These are phyloP conservation scores for Esteya vermicola DNA, from an alignment of 2,329 filamentous ascomycete genomes.

Conservation along the genomic window DNA sequence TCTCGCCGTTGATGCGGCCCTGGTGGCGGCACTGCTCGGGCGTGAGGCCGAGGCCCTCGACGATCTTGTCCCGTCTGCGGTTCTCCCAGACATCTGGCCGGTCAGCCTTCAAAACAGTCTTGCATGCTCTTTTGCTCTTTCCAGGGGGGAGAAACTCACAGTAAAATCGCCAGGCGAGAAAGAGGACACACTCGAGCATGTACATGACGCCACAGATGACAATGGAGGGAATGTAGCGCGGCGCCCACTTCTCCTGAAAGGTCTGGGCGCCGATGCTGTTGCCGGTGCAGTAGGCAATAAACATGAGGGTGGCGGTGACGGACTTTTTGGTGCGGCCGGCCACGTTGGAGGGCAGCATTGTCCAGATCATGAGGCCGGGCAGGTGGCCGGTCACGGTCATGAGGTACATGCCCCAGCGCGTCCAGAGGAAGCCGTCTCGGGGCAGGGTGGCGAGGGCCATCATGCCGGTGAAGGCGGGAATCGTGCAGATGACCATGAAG, in stretches of 20 bases:
- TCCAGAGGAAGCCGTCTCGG: conserved; percentile 14
- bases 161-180: conserved; percentile 5
- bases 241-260: conserved; percentile 6
- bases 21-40: conserved; percentile 4
- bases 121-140: no score
- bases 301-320: conserved; percentile 7
- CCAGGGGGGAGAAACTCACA: conserved; percentile 1
- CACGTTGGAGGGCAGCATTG: conserved; percentile 7
- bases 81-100: conserved; percentile 4
- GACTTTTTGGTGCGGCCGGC: conserved; percentile 9
- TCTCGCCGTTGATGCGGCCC: conserved; percentile 8
- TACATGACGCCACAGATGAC: conserved; percentile 7
- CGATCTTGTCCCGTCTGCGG: conserved; percentile 1
- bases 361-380: conserved; percentile 6
- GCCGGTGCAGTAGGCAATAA: conserved; percentile 8
- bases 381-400: conserved; percentile 11
- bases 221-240: conserved; percentile 7
- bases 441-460: conserved; percentile 17
- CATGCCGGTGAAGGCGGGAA: conserved; percentile 18
- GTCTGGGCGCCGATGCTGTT: conserved; percentile 8
- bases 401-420: conserved; percentile 19
- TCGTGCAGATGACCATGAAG: conserved; percentile 16
- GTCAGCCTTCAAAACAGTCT: no score
- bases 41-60: conserved; percentile 2
- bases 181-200: conserved; percentile 4